These are phyloP conservation scores for Pestalotiopsis sp. DNA, from an alignment of 2,329 filamentous ascomycete genomes.

Conservation along the genomic window DNA sequence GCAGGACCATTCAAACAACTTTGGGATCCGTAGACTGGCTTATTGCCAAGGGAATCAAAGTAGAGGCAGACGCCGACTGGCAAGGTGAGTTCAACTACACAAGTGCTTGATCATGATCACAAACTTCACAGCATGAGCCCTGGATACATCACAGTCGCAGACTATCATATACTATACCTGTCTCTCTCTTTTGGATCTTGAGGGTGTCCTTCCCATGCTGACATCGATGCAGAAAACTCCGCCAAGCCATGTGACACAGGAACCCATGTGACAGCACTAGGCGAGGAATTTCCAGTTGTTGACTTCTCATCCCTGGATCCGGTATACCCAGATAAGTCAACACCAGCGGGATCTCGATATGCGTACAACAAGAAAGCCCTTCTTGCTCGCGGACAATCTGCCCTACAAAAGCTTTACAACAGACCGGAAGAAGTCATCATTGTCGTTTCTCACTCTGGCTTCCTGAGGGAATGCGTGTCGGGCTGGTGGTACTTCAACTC, in stretches of 20 bases:
- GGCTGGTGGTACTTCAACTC: slow-evolving; percentile 62
- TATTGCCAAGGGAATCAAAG: slow-evolving; percentile 52
- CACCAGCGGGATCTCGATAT: slow-evolving; percentile 47
- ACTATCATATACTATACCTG: not conserved
- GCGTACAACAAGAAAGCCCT: slow-evolving; percentile 56
- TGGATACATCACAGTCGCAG: too few species aligned
- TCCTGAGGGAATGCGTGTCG: slow-evolving; percentile 59
- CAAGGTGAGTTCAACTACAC: slow-evolving; percentile 51
- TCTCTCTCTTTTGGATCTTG: not conserved
- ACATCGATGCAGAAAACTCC: slow-evolving; percentile 49
- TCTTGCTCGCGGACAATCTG: slow-evolving; percentile 54
- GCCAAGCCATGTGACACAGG: slow-evolving; percentile 65
- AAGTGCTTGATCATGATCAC: not conserved
- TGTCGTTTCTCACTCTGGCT: slow-evolving; percentile 68
- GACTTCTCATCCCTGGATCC: slow-evolving; percentile 61
- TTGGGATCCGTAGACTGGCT: slow-evolving; percentile 61
- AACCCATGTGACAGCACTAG: slow-evolving; percentile 45
- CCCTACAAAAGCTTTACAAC: slow-evolving; percentile 50
- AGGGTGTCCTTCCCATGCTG: not conserved
- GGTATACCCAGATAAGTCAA: slow-evolving; percentile 65
- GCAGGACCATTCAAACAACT: slow-evolving; percentile 67
- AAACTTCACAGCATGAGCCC: not conserved
- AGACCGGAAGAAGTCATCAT: slow-evolving; percentile 64
- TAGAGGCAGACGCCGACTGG: slow-evolving; percentile 64
- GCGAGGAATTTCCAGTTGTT: slow-evolving; percentile 53